Evolutionary conservation across 371 early-diverging fungal genomes (phyloP), one percentile per base, ranked within the genome.

Genomic region (Syncephalis plumigaleata): DNA sequence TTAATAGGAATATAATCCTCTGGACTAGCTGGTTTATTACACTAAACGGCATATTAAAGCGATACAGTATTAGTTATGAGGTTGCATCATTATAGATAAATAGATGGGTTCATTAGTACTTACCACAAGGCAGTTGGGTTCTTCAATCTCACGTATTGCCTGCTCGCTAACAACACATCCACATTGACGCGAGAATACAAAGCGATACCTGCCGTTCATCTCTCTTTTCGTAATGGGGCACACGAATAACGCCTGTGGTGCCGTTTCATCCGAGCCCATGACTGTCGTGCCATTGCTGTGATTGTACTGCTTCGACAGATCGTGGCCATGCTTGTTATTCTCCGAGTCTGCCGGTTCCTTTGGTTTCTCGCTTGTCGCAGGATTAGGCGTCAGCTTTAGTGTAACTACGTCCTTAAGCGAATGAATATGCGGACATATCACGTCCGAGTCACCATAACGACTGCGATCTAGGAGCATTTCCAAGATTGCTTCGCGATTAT

Each of bases 211-310:
- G 9, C 93, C 94, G 55, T 86, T 91, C 89, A 96, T 89, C 65
- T 91, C 94, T 58, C 84, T 87, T 66, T 76, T 66, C 0, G 93
- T 83, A 11, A 96, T 65, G 0, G 97, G 95, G 52, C 97, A 96
- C 20, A 84, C 70, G 52, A 81, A 93, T 54, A 57, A 69, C 18
- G 78, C 57, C 52, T 64, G 67, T 47, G 69, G 57, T 42, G 61
- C 68, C 7, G 31, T 31, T 31, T 31, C 31, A 31, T 31, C 31
- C 11, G 31, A 31, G 11, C 31, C 31, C 31, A 31, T 31, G 11
- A 31, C 31, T 31, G 31, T 52, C 60, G 68, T 20, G 77, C 75
- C 23, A 64, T 42, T 26, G 61, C 58, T 2, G 72, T 67, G 49
- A 67, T 64, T 7, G 58, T 71, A 11, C 63, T 53, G 36, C 61